Conservation (phyloP, 2,329 filamentous ascomycete genomes). For the Fusarium euwallaceae region DNA sequence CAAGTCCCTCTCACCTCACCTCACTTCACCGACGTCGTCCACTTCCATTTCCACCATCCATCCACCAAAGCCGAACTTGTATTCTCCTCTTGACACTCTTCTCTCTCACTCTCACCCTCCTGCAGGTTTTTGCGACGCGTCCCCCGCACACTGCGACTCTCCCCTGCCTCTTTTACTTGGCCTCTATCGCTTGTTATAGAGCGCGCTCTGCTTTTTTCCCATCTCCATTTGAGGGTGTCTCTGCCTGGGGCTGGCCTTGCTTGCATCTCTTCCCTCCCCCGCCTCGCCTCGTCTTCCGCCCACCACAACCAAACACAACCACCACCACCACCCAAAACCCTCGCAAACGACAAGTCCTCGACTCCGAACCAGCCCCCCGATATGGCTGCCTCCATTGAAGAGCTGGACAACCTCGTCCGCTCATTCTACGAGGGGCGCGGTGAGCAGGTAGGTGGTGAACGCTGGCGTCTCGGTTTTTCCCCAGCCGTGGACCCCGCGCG, state of each 20-base stretch:
- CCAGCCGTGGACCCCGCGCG: constrained; percentile 38
- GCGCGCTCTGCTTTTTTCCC: constrained; percentile 30
- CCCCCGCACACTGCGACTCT: constrained; percentile 5
- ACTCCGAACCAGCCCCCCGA: constrained; percentile 46
- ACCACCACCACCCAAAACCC: constrained; percentile 42
- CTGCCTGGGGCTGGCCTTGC: constrained; percentile 44
- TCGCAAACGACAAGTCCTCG: constrained; percentile 47
- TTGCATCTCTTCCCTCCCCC: constrained; percentile 46
- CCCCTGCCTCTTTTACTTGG: neutral
- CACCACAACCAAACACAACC: constrained; percentile 47
- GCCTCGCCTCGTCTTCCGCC: constrained; percentile 42
- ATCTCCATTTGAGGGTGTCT: constrained; percentile 29
- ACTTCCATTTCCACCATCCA: constrained; percentile 35
- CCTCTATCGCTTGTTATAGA: constrained; percentile 24
- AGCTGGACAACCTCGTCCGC: constrained; percentile 96
- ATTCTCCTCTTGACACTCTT: constrained; percentile 33
- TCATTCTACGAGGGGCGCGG: constrained; percentile 98
- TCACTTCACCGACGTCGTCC: constrained; percentile 47
- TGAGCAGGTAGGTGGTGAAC: constrained; percentile 76
- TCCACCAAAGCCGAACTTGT: constrained; percentile 38
- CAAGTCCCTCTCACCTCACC: constrained; percentile 40
- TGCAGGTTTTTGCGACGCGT: constrained; percentile 35
- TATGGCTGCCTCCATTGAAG: constrained; percentile 83
- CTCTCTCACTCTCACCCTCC: constrained; percentile 16
- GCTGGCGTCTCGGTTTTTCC: constrained; percentile 35